Conservation (phyloP, 2,329 filamentous ascomycete genomes). For the Colletotrichum neosansevieriae region DNA sequence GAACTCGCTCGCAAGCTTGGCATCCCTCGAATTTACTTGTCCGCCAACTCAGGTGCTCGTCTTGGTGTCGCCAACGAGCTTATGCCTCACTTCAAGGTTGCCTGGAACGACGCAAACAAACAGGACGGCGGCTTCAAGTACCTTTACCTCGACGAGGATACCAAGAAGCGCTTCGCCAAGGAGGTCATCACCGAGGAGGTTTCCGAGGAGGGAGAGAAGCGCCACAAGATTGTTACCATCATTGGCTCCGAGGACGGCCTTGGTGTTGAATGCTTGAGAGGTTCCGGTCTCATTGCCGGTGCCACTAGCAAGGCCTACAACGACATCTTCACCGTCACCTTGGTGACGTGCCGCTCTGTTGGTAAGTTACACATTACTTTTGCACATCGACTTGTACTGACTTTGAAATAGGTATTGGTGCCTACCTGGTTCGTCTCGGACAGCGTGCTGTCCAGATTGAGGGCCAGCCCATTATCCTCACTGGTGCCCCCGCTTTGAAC, state of each 20-base stretch:
- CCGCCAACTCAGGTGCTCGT: slow-evolving; percentile 97
- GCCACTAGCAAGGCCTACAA: slow-evolving; percentile 97
- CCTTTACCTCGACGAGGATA: slow-evolving; percentile 89
- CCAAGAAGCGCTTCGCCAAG: slow-evolving; percentile 88
- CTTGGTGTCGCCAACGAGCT: slow-evolving; percentile 97
- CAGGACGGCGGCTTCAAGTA: slow-evolving; percentile 96
- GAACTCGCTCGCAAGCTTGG: slow-evolving; percentile 94
- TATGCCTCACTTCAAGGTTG: slow-evolving; percentile 96
- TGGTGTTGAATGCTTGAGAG: slow-evolving; percentile 96
- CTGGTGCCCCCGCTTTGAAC: slow-evolving; percentile 96
- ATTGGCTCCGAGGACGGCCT: slow-evolving; percentile 95
- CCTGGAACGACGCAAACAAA: slow-evolving; percentile 87
- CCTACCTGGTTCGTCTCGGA: slow-evolving; percentile 96
- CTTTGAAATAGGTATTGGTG: slow-evolving; percentile 79
- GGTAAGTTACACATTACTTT: slow-evolving; percentile 65
- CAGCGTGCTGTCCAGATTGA: slow-evolving; percentile 99
- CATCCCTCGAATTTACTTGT: slow-evolving; percentile 96
- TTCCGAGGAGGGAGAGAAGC: slow-evolving; percentile 86
- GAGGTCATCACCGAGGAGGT: slow-evolving; percentile 83
- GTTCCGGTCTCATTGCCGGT: slow-evolving; percentile 97
- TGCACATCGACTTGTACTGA: slow-evolving; percentile 48
- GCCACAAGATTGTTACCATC: slow-evolving; percentile 94
- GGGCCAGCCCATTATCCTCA: slow-evolving; percentile 98
- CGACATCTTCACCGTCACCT: slow-evolving; percentile 97
- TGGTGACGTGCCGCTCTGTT: slow-evolving; percentile 97